Conservation (phyloP, 805 yeast genomes). For the Sungouiozyma ichnusensis region DNA sequence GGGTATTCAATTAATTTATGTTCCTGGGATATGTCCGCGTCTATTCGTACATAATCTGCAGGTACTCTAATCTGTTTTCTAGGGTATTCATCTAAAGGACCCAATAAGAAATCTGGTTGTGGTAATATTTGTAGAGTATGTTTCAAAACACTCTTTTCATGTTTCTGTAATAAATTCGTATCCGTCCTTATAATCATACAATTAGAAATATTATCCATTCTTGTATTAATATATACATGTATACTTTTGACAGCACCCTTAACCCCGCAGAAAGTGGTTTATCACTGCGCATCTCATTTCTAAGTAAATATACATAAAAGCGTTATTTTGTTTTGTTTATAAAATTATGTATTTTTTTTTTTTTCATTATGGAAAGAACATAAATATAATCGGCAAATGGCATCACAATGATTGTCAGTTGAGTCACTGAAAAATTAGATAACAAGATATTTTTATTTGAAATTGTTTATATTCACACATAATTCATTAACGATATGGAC, state of each 20-base stretch:
- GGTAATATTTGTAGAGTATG: conserved; percentile 12
- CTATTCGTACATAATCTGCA: conserved; percentile 8
- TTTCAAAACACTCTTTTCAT: conserved; percentile 18
- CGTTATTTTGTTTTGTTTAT: no score
- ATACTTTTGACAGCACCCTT: no score
- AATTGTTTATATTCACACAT: neutral
- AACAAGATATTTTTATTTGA: no score
- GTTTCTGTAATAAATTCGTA: conserved; percentile 7
- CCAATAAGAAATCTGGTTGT: conserved; percentile 14
- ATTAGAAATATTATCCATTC: neutral
- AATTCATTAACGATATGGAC: neutral
- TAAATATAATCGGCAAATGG: no score
- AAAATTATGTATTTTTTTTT: no score
- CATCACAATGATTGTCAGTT: no score
- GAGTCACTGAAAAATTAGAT: no score
- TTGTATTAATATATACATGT: no score
- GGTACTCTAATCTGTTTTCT: conserved; percentile 13
- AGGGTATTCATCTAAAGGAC: conserved; percentile 16
- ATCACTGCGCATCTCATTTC: no score
- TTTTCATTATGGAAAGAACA: no score
- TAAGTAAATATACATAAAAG: no score
- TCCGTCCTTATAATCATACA: neutral
- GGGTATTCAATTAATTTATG: conserved; percentile 8
- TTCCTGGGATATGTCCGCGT: conserved; percentile 1
- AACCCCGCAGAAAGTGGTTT: no score